Base-by-base conservation (phyloP, 2,329 filamentous ascomycete species). In the Cryphonectria naterciae region DNA sequence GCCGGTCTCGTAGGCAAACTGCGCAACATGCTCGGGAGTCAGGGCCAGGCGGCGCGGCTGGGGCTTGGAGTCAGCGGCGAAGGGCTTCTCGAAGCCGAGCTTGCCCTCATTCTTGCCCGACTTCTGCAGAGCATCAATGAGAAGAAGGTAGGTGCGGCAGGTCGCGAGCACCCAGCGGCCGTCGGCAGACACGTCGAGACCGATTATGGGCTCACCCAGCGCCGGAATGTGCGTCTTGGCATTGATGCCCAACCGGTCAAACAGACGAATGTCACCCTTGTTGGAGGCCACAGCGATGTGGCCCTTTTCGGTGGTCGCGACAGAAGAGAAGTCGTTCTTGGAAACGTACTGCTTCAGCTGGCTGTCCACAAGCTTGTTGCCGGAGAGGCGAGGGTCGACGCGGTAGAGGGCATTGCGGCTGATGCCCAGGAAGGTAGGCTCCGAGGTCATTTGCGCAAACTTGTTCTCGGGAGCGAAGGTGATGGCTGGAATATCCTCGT, bases 201-300 rank as follows among this genome's bases (percentile, higher is more conserved):
- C 96, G 74, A 97, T 92, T 77, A 99, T 98, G 4, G 95, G 90
- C 78, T 99, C 96, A 75, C 96, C 96, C 19, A 99, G 89, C 7
- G 96, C 96, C 3, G 96, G 96, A 70, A 99, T 95, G 74, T 97
- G 93, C 0, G 96, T 98, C 87, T 99, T 99, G 54, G 96, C 96
- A 75, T 97, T 97, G 83, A 98, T 97, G 19, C 96, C 96, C 2
- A 99, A 89, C 25, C 95, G 93, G 80, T 99, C 96, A 77, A 99
- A 99, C 76, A 99, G 89, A 68, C 96, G 93, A 73, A 99, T 89
- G 76, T 99, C 96, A 76, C 96, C 96, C 85, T 99, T 99, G 84
- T 97, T 97, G 68, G 94, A 98, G 0, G 96, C 95, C 10, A 99
- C 95, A 5, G 96, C 96, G 74, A 99, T 94, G 78, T 98, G 97